Conservation (phyloP, 2,329 filamentous ascomycete genomes). For the Fusarium sp. region DNA sequence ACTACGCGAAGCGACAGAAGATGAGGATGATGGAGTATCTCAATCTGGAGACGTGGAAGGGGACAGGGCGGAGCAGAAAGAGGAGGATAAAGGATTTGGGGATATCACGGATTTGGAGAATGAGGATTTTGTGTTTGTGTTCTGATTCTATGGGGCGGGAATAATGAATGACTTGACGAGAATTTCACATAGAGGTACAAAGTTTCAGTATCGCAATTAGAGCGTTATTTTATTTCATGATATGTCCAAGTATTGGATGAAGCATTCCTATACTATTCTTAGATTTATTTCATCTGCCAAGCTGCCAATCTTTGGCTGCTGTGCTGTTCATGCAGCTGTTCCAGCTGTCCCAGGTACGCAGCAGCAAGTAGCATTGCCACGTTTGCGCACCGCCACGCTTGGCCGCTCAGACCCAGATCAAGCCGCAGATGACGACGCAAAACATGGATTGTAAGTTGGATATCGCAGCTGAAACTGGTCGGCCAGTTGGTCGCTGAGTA, state of each 20-base stretch:
- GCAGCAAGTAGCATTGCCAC: slow-evolving; percentile 31
- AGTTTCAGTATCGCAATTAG: neutral
- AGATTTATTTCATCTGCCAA: neutral
- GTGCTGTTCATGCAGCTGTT: slow-evolving; percentile 18
- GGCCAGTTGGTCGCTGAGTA: slow-evolving; percentile 40
- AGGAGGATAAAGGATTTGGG: slow-evolving; percentile 50
- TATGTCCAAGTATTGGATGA: no score
- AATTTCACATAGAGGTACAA: neutral
- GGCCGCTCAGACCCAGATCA: slow-evolving; percentile 29
- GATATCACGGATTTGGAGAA: slow-evolving; percentile 73
- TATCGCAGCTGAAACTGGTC: slow-evolving; percentile 12
- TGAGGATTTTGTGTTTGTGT: slow-evolving; percentile 74
- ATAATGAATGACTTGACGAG: neutral
- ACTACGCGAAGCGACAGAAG: slow-evolving; percentile 6
- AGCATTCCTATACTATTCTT: neutral
- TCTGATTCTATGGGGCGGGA: slow-evolving; percentile 36
- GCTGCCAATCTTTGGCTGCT: slow-evolving; percentile 18
- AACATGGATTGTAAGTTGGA: slow-evolving; percentile 26
- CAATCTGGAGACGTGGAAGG: slow-evolving; percentile 30
- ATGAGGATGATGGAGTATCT: slow-evolving; percentile 18
- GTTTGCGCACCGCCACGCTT: slow-evolving; percentile 40
- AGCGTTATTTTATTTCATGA: neutral
- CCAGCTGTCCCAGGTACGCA: slow-evolving; percentile 3
- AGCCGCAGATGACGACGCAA: slow-evolving; percentile 43
- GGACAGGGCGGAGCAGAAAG: slow-evolving; percentile 13